Percentiles rank a stretch among this genome's conserved stretches.
Conservation (phyloP, 2,329 filamentous ascomycete species). For the Trichophyton rubrum region DNA sequence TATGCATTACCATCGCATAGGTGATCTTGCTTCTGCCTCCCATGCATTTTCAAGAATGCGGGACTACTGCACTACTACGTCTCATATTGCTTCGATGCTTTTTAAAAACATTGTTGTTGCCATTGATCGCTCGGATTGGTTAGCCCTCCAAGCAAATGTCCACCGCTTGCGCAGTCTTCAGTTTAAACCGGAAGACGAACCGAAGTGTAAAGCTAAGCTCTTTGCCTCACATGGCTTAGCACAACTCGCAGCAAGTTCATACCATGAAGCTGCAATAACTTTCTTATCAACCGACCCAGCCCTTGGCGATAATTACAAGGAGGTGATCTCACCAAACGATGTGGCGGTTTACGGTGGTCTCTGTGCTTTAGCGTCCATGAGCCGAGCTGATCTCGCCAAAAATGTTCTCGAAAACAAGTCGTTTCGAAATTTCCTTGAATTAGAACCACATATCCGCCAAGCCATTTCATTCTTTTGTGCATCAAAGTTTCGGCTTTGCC, state of each 20-base stretch:
- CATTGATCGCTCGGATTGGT: slow-evolving; percentile 67
- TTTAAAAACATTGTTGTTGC: slow-evolving; percentile 65
- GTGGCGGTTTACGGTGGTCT: slow-evolving; percentile 85
- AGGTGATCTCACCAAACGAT: slow-evolving; percentile 71
- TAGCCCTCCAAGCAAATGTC: slow-evolving; percentile 51
- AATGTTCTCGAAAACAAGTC: slow-evolving; percentile 64
- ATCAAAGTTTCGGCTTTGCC: slow-evolving; percentile 74
- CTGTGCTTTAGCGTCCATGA: slow-evolving; percentile 80
- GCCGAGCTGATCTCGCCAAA: slow-evolving; percentile 59
- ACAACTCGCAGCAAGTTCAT: slow-evolving; percentile 45
- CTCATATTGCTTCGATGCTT: slow-evolving; percentile 72
- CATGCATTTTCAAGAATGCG: slow-evolving; percentile 80
- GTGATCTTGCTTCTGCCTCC: slow-evolving; percentile 57
- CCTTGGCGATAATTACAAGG: slow-evolving; percentile 48
- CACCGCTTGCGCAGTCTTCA: slow-evolving; percentile 43
- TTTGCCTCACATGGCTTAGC: slow-evolving; percentile 49
- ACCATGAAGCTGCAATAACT: slow-evolving; percentile 53
- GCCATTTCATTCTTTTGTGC: slow-evolving; percentile 82
- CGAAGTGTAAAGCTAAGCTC: slow-evolving; percentile 53
- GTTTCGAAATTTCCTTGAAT: slow-evolving; percentile 80
- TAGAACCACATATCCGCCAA: slow-evolving; percentile 86
- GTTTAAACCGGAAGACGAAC: slow-evolving; percentile 45
- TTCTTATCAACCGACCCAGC: slow-evolving; percentile 56
- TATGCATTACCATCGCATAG: slow-evolving; percentile 65
- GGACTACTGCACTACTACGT: slow-evolving; percentile 70